Base-by-base conservation (phyloP, 2,329 filamentous ascomycete species). In the Venturia oleaginea region DNA sequence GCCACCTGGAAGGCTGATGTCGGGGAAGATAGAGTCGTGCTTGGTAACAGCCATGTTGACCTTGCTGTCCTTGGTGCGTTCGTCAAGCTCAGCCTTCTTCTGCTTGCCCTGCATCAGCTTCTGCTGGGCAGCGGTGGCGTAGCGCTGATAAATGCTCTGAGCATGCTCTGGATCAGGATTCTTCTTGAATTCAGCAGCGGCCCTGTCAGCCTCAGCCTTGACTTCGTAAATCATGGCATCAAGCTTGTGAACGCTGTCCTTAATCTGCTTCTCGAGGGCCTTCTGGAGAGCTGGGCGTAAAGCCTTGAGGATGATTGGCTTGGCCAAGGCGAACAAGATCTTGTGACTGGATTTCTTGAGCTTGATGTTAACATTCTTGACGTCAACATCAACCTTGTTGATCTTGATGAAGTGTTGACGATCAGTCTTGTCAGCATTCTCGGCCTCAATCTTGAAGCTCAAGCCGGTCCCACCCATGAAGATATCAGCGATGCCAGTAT, bases 311-410 rank as follows among this genome's bases (percentile, higher is more conserved):
- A 96, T 82, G 32, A 97, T 74, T 4, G 92, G 91, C 83, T 97
- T 97, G 81, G 93, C 88, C 43, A 97, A 74, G 64, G 80, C 80
- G 76, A 97, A 96, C 27, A 97, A 82, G 15, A 94, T 72, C 84
- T 97, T 99, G 84, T 97, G 92, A 76, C 88, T 95, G 62, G 92
- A 97, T 81, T 96, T 86, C 83, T 92, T 92, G 68, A 99, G 76
- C 80, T 96, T 96, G 79, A 99, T 87, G 70, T 89, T 84, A 65
- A 97, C 82, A 72, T 92, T 74, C 78, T 90, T 89, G 69, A 96
- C 85, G 70, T 91, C 86, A 24, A 96, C 90, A 48, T 89, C 82
- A 3, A 96, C 89, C 76, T 89, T 92, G 72, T 96, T 91, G 66
- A 97, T 84, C 84, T 96, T 97, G 84, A 97, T 93, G 78, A 96